Base-by-base conservation (phyloP, 2,329 filamentous ascomycete species). In the Lizonia empirigonia region DNA sequence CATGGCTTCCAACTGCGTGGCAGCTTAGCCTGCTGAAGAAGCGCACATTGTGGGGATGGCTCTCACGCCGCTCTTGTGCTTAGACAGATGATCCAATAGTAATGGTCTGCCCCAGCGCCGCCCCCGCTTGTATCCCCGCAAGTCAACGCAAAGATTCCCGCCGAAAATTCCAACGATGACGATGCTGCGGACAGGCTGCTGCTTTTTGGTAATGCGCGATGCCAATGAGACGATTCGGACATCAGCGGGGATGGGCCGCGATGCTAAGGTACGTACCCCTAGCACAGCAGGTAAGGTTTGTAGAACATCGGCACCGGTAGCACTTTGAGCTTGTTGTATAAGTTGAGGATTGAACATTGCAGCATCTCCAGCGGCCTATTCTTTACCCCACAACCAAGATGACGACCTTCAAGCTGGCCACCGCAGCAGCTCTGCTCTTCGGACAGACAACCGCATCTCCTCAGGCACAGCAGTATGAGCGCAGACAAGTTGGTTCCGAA, bases 111-210 rank as follows among this genome's bases (percentile, higher is more conserved):
- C 18, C 27, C 10, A 23, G 19, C 30, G 41, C 40, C 40, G 48
- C 41, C 48, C 29, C 48, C 41, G 37, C 48, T 33, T 16, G 5
- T 20, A 45, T 51, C 48, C 48, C 48, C 48, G 41, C 48, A 46
- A 45, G 18, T 35, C 29, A 15, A 32, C 41, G 48, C 41, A 46
- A 32, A 46, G 48, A 36, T 51, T 51, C 48, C 46, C 48, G 48
- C n/a, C n/a, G 48, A 18, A 15, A 24, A 40, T 51, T 37, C 19
- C 18, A 26, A 16, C 13, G 19, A 51, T 46, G 41, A 51, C 41
- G 48, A 40, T 36, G 36, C 16, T 27, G 48, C 48, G 48, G 48
- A 41, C 41, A 33, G 7, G 41, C 24, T 51, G 36, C 48, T 51
- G 15, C 20, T 51, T 46, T n/a, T 15, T 41, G 41, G 41, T 8